Conservation (phyloP, 2,329 filamentous ascomycete species). For the Dichotomopilus funicola region DNA sequence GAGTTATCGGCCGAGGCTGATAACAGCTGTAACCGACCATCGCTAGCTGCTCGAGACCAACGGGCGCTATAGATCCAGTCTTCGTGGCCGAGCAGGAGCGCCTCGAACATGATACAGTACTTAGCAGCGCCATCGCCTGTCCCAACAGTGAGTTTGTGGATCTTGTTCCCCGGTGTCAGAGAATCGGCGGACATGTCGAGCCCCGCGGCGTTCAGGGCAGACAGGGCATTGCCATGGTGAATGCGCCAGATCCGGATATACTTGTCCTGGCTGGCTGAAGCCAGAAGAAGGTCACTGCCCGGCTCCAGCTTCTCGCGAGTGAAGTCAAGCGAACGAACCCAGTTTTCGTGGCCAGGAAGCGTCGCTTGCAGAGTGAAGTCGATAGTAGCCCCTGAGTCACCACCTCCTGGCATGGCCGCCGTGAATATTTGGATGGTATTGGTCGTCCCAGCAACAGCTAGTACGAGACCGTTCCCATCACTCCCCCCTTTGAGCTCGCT, state of each 20-base stretch:
- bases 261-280: conserved; percentile 95
- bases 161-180: conserved; percentile 71
- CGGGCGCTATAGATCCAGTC: conserved; percentile 93
- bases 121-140: conserved; percentile 51
- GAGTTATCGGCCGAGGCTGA: conserved; percentile 95
- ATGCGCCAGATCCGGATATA: conserved; percentile 93
- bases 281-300: conserved; percentile 67
- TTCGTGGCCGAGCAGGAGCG: conserved; percentile 86
- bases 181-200: conserved; percentile 51
- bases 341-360: conserved; percentile 85
- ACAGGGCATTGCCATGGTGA: conserved; percentile 61
- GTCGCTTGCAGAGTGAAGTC: conserved; percentile 68
- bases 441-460: conserved; percentile 82
- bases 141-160: conserved; percentile 62
- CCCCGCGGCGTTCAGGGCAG: conserved; percentile 47
- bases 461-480: conserved; percentile 49
- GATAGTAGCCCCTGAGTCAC: conserved; percentile 5
- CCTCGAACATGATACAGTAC: conserved; percentile 87
- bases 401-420: conserved; percentile 27
- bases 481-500: conserved; percentile 49
- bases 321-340: conserved; percentile 84
- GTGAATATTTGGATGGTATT: conserved; percentile 76
- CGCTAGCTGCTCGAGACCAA: conserved; percentile 50
- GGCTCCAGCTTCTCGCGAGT: conserved; percentile 50
- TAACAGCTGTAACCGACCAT: conserved; percentile 61